These are phyloP conservation scores for Colletotrichum orchidophilum DNA, from an alignment of 2,329 filamentous ascomycete species.

Conservation along the genomic window DNA sequence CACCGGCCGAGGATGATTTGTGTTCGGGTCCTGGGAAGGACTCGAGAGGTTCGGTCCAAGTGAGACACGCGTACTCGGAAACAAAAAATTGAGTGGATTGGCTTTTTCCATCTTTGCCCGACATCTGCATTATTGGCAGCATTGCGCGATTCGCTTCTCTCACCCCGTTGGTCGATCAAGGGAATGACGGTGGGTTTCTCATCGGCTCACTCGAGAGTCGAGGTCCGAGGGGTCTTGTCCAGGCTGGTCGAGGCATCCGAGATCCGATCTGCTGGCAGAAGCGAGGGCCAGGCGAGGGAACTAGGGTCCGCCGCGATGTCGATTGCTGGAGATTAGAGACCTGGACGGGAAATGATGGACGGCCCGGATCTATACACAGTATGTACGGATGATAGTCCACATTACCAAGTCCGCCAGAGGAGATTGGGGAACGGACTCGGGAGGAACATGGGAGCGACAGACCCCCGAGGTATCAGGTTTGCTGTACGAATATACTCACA, in stretches of 20 bases:
- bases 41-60: not conserved
- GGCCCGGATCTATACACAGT: not conserved
- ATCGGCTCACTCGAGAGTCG: not conserved
- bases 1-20: not conserved
- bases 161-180: not conserved
- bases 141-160: not conserved
- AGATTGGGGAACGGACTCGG: not conserved
- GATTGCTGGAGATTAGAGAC: conserved; percentile 1
- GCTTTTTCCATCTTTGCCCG: not conserved
- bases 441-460: not conserved
- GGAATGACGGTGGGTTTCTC: not conserved
- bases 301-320: not conserved
- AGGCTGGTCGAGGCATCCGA: not conserved
- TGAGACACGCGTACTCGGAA: not conserved
- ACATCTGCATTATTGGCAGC: not conserved
- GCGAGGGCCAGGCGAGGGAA: not conserved
- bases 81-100: not conserved
- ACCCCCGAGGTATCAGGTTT: not conserved
- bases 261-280: conserved; percentile 13
- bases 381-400: not conserved
- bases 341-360: conserved; percentile 2
- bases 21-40: too few relatives aligned
- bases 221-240: not conserved
- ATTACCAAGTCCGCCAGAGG: not conserved
- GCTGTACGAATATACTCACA: too few relatives aligned